Base-by-base conservation (phyloP, 1,139 yeast species). In the Geotrichum restrictum region DNA sequence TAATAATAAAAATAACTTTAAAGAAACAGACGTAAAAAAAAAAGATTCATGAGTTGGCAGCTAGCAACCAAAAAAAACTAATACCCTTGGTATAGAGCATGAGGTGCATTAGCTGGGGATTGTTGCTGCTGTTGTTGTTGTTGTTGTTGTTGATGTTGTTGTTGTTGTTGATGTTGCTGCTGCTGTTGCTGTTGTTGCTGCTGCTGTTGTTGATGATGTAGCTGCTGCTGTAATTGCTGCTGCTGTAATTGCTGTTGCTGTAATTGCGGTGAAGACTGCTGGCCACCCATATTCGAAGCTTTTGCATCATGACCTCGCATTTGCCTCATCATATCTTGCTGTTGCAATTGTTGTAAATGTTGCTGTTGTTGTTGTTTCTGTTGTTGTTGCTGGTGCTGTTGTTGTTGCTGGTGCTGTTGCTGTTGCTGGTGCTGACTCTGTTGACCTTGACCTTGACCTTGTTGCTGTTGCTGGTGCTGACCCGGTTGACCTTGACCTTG, bases 401-500 rank as follows among this genome's bases (percentile, higher is more conserved):
- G 52, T 14, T 48, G 59, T 31, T 41, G 47, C 43, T 39, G 45
- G 33, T 50, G 53, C 39, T 42, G 29, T 32, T 45, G 51, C 43
- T 57, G 60, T 3, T 51, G 41, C 33, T 48, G 60, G 22, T 51
- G 52, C 34, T 14, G n/a, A n/a, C n/a, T n/a, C n/a, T n/a, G n/a
- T n/a, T n/a, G n/a, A 31, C n/a, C 34, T 31, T 13, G 34, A 31
- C 34, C 34, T 14, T 31, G 34, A 5, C 34, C 34, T 31, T 31
- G 34, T 4, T 29, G 59, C 24, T 34, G 38, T 19, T 42, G 51
- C 27, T 37, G 39, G 13, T 19, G 52, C 27, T 45, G 51, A 24
- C 36, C 52, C n/a, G 24, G 49, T 32, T 57, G 59, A 29, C 51
- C 59, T 36, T 59, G 63, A 24, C 60, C 61, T 34, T 57, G 64